Base-by-base conservation (phyloP, 441 rosid species). In the Heliophila coronopifolia region DNA sequence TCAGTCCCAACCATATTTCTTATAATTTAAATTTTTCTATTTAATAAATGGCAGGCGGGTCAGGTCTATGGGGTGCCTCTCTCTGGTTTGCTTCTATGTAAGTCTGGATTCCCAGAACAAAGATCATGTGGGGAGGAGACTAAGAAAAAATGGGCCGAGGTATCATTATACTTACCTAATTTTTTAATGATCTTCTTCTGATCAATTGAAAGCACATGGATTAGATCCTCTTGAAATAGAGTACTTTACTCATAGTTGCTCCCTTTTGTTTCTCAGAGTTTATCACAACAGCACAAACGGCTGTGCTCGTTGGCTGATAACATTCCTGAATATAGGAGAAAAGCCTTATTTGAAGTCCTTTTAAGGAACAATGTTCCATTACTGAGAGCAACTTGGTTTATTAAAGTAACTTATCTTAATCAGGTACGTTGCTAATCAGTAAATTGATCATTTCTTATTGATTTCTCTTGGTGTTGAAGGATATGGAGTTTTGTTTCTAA, bases 71-170 rank as follows among this genome's bases (percentile, higher is more conserved):
- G 88, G 13, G 82, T 81, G 59, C 90, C 98, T 60, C 92, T 94
- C 63, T 76, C 84, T 68, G 94, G 87, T 62, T 35, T 81, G 37
- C 77, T 87, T 19, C 69, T 94, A 50, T 76, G 76, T 61, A 94
- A 86, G 73, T 76, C 86, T 46, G 91, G 88, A 18, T 94, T 76
- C 67, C 99, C 98, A 36, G 99, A 86, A 54, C 96, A 77, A 76
- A 77, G 67, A 62, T 64, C 79, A 9, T 84, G 79, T 54, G 63
- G 79, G 42, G 98, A 90, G 71, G 99, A 94, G 39, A 81, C 75
- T 63, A 78, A 68, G 80, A 90, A 77, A 74, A 94, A 83, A 73
- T 94, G 98, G 98, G 73, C 90, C 59, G 99, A 94, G 94, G 98
- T 86, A 78, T 52, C 25, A 10, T 57, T 39, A 10, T 48, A 32